Evolutionary conservation across 345 rosid genomes (phyloP), one percentile per base, ranked within the genome.

Genomic region (Brassica cretica): DNA sequence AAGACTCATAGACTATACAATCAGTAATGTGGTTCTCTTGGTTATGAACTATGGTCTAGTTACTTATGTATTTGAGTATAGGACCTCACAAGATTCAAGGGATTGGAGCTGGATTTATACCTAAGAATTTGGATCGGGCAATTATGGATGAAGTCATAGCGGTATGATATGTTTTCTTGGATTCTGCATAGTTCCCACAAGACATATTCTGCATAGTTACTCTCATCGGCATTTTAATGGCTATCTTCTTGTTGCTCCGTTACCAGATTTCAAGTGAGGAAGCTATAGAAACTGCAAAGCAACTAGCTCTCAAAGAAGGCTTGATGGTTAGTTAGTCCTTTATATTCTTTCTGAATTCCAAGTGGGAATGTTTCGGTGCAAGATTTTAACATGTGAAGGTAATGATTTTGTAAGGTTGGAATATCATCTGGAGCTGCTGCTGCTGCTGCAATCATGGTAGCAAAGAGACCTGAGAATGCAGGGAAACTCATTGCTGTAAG

Each of bases 21-120:
- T 62, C 39, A 4, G 66, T 21, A 70, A 19, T 29, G 30, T 41
- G 39, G 3, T 4, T 15, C 44, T 3, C 16, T 0, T 53, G 73
- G 9, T 29, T 14, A 16, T 33, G 49, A 14, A 72, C 2, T 59
- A 1, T 19, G 0, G 14, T 29, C 29, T 6, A 46, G 30, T 5
- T n/a, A 63, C 4, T 76, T 14, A 12, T 64, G 33, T 64, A 44
- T 74, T 65, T 62, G 81, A 78, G 41, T 79, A 62, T 81, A 94
- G 98, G 98, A 74, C 98, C 97, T 79, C 98, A 94, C 90, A 92
- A 94, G 86, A 94, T 94, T 88, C 97, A 94, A 85, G 98, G 98
- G 74, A 94, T 94, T 68, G 98, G 98, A 83, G 98, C 98, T 63
- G 98, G 98, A 73, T 94, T 94, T 83, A 85, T 94, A 55, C 98